Conservation (phyloP, 371 early-diverging fungal species). For the Rhizopus stolonifer region DNA sequence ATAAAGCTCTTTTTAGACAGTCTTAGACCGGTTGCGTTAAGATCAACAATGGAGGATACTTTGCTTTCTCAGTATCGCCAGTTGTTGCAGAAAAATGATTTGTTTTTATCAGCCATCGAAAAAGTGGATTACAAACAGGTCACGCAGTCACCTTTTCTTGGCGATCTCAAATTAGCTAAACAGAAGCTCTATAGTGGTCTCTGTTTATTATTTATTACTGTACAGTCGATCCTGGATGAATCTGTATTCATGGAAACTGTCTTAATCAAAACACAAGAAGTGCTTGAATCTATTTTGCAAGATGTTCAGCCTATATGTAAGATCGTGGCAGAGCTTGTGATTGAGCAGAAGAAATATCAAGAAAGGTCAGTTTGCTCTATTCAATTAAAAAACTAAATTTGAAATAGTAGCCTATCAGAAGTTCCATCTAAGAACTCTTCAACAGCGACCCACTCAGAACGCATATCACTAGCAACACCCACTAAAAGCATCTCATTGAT, state of each 20-base stretch:
- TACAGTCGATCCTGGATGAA: slow-evolving; percentile 62
- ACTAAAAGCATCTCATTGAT: too few relatives aligned
- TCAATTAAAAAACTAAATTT: too few relatives aligned
- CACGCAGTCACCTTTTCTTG: slow-evolving; percentile 22
- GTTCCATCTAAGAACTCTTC: too few relatives aligned
- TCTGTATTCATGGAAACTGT: slow-evolving; percentile 12
- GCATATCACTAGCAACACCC: too few relatives aligned
- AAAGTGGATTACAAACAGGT: slow-evolving; percentile 37
- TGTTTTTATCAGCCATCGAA: slow-evolving; percentile 41
- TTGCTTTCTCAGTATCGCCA: slow-evolving; percentile 53
- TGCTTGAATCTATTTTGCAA: slow-evolving; percentile 22
- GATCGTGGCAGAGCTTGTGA: slow-evolving; percentile 22
- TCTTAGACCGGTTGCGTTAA: slow-evolving; percentile 17
- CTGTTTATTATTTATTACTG: slow-evolving; percentile 62
- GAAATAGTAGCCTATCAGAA: neutral
- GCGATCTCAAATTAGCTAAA: slow-evolving; percentile 13
- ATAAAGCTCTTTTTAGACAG: slow-evolving; percentile 31
- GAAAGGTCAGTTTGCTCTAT: too few relatives aligned
- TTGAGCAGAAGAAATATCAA: too few relatives aligned
- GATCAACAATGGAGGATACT: slow-evolving; percentile 53
- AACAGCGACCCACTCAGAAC: too few relatives aligned
- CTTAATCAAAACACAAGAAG: slow-evolving; percentile 16
- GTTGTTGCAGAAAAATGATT: slow-evolving; percentile 41
- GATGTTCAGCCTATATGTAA: slow-evolving; percentile 28
- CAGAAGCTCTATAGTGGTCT: slow-evolving; percentile 66